phyloP scores from a whole-genome alignment of 169 alveolate species.

The Plasmodium ovale region DNA sequence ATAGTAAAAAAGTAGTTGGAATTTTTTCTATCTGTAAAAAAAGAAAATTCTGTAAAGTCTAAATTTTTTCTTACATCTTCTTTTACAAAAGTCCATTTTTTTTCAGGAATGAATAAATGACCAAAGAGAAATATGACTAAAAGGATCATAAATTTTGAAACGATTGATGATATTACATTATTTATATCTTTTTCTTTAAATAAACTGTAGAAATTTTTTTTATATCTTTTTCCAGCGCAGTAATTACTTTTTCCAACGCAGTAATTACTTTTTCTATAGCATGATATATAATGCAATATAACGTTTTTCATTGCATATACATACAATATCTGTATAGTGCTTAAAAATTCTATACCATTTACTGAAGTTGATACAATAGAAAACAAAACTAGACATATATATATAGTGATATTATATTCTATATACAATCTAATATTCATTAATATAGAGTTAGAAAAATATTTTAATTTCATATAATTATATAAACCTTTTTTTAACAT shows the following conservation, averaged over 20 bases:
- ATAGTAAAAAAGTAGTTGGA: constrained; percentile 25
- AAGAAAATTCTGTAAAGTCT: constrained; percentile 58
- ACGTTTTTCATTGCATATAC: constrained; percentile 50
- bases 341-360: constrained; percentile 59
- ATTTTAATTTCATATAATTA: constrained; percentile 56
- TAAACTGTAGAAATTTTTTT: constrained; percentile 26
- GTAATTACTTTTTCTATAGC: constrained; percentile 45
- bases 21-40: constrained; percentile 14
- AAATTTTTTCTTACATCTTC: constrained; percentile 22
- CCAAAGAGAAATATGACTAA: constrained; percentile 58
- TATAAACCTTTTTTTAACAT: constrained; percentile 49
- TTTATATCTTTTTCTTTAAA: constrained; percentile 43
- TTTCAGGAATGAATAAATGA: constrained; percentile 66
- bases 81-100: constrained; percentile 29
- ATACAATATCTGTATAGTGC: constrained; percentile 42
- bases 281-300: constrained; percentile 54
- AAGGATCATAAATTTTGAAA: constrained; percentile 25
- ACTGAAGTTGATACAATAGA: constrained; percentile 51
- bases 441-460: constrained; percentile 32
- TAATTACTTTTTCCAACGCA: constrained; percentile 22
- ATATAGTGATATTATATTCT: constrained; percentile 49
- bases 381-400: constrained; percentile 24
- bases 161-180: constrained; percentile 29
- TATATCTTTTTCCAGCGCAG: too few species aligned
- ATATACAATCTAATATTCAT: constrained; percentile 40